Percentiles rank a stretch among this genome's conserved stretches.
Conservation (phyloP, 495 filamentous ascomycete species). For the Penicillium diatomitis region DNA sequence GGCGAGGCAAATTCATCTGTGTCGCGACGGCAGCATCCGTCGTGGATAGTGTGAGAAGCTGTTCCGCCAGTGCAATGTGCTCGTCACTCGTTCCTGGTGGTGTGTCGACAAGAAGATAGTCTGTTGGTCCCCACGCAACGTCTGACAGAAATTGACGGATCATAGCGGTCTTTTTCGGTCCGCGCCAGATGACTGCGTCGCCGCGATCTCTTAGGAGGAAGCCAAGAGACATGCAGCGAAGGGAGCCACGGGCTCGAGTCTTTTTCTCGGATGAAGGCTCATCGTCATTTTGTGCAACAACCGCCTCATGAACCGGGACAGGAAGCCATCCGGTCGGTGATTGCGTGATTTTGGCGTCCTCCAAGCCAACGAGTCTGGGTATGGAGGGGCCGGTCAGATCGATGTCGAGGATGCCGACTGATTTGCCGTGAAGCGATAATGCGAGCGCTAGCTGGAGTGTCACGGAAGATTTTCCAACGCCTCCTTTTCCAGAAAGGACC, state of each 20-base stretch:
- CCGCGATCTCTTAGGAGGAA: slow-evolving; percentile 76
- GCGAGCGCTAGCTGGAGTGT: slow-evolving; percentile 92
- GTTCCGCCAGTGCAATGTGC: slow-evolving; percentile 90
- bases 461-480: slow-evolving; percentile 94
- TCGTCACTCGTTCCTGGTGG: slow-evolving; percentile 95
- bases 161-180: slow-evolving; percentile 99
- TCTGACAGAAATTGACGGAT: slow-evolving; percentile 90
- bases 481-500: slow-evolving; percentile 93
- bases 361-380: slow-evolving; percentile 83
- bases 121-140: slow-evolving; percentile 79
- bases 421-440: slow-evolving; percentile 71
- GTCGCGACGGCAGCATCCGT: slow-evolving; percentile 18
- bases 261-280: slow-evolving; percentile 5
- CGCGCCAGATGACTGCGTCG: slow-evolving; percentile 93
- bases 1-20: slow-evolving; percentile 28
- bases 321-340: slow-evolving; percentile 84
- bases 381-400: slow-evolving; percentile 96
- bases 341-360: slow-evolving; percentile 82
- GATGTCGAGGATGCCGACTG: slow-evolving; percentile 90
- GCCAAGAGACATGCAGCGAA: slow-evolving; percentile 86
- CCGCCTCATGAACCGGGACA: slow-evolving; percentile 61
- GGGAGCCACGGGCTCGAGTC: slow-evolving; percentile 40
- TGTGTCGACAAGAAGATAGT: slow-evolving; percentile 91
- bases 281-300: slow-evolving; percentile 1
- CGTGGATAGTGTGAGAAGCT: slow-evolving; percentile 50